phyloP scores from a whole-genome alignment of 345 rosid species.

The Turnera subulata region DNA sequence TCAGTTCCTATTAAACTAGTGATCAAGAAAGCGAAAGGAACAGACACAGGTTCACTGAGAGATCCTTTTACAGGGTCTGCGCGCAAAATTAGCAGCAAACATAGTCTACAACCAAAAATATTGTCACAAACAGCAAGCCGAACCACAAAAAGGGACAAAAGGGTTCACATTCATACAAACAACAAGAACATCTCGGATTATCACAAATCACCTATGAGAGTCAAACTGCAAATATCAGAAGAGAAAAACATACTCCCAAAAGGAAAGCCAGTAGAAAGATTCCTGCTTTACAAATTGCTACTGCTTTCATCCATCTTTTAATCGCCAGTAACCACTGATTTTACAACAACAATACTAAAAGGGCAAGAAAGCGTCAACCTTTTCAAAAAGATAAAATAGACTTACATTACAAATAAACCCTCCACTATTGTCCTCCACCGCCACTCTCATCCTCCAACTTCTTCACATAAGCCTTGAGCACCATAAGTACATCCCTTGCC shows the following conservation, averaged over 20 bases:
- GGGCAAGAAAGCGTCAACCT: not conserved
- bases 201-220: not conserved
- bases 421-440: slow-evolving; percentile 37
- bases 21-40: not conserved
- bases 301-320: not conserved
- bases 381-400: not conserved
- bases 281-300: slow-evolving; percentile 13
- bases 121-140: not conserved
- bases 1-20: too few species aligned
- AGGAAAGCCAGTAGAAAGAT: not conserved
- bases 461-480: slow-evolving; percentile 76
- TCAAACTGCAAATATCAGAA: not conserved
- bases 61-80: not conserved
- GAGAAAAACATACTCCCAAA: not conserved
- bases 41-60: not conserved
- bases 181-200: too few species aligned
- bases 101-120: too few species aligned
- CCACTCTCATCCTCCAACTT: slow-evolving; percentile 81
- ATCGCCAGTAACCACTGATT: not conserved
- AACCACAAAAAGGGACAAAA: not conserved
- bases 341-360: slow-evolving; percentile 10
- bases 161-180: too few species aligned
- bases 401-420: slow-evolving; percentile 1
- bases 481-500: slow-evolving; percentile 73
- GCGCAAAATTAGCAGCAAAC: not conserved